These are phyloP conservation scores for Kwoniella botswanensis DNA, from an alignment of 768 basidiomycete species.

Conservation along the genomic window DNA sequence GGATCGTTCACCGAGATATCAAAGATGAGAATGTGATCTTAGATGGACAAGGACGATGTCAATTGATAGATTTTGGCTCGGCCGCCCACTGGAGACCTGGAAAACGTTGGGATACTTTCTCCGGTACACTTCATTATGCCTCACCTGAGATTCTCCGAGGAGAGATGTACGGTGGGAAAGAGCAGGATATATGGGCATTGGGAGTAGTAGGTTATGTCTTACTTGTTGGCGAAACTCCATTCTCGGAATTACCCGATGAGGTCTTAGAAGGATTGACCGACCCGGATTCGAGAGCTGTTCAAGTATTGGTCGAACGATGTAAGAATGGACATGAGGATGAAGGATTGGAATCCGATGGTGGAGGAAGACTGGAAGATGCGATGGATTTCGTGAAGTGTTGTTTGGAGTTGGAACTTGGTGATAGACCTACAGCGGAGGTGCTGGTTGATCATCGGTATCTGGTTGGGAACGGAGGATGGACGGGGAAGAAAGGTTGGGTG, in stretches of 20 bases:
- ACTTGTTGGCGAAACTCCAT: slow-evolving; percentile 62
- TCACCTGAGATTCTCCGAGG: slow-evolving; percentile 95
- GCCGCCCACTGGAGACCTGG: slow-evolving; percentile 61
- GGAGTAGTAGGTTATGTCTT: slow-evolving; percentile 97
- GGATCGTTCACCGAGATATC: slow-evolving; percentile 96
- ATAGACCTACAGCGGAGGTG: slow-evolving; percentile 83
- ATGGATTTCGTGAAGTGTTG: slow-evolving; percentile 82
- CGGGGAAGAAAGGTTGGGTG: slow-evolving; percentile 53
- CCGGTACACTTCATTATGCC: slow-evolving; percentile 75
- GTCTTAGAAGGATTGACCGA: slow-evolving; percentile 76
- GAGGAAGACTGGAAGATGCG: slow-evolving; percentile 81
- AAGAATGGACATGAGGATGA: slow-evolving; percentile 59
- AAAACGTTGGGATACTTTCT: slow-evolving; percentile 61
- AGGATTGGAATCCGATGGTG: slow-evolving; percentile 69
- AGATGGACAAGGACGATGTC: slow-evolving; percentile 73
- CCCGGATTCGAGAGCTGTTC: slow-evolving; percentile 48
- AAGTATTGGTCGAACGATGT: slow-evolving; percentile 63
- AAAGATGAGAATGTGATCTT: slow-evolving; percentile 85
- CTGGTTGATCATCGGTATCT: slow-evolving; percentile 82
- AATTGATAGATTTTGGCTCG: slow-evolving; percentile 96
- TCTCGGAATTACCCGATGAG: slow-evolving; percentile 67
- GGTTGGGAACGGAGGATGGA: slow-evolving; percentile 77
- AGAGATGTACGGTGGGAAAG: slow-evolving; percentile 91
- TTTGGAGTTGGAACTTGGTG: slow-evolving; percentile 74
- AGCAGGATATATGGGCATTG: slow-evolving; percentile 98